Conservation (phyloP, 1,284 basidiomycete genomes). For the Porogramme epimiltina region DNA sequence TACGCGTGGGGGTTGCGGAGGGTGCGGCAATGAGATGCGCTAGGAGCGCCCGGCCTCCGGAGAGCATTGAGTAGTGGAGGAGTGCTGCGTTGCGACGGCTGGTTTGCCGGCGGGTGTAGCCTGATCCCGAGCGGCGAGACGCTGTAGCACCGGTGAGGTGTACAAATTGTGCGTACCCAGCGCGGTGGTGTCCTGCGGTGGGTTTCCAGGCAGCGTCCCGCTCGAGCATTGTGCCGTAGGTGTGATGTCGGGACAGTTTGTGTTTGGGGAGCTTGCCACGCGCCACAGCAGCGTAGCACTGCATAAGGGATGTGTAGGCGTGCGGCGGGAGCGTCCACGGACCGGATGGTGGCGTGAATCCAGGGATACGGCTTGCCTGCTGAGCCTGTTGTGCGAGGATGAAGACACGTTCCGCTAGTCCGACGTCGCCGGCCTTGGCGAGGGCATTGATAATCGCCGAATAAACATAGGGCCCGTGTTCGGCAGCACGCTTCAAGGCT, state of each 20-base stretch:
- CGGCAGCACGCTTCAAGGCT: conserved; percentile 43
- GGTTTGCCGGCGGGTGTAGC: conserved; percentile 16
- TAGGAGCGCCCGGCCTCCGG: conserved; percentile 36
- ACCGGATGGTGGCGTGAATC: conserved; percentile 24
- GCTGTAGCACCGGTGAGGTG: conserved; percentile 3
- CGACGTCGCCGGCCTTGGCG: conserved; percentile 53
- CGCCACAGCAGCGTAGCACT: conserved; percentile 57
- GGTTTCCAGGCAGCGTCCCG: conserved; percentile 20
- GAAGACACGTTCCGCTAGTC: conserved; percentile 67
- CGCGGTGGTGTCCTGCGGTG: conserved; percentile 22
- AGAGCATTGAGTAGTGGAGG: conserved; percentile 40
- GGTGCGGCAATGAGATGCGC: conserved; percentile 2
- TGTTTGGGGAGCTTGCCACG: conserved; percentile 27
- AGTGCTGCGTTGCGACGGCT: conserved; percentile 31
- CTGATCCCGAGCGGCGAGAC: background rate
- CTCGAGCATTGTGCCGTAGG: conserved; percentile 7
- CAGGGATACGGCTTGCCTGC: conserved; percentile 46
- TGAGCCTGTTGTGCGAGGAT: conserved; percentile 57
- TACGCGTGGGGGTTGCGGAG: background rate
- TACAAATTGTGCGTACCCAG: conserved; percentile 42
- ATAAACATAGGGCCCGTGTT: conserved; percentile 61
- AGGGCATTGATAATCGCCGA: conserved; percentile 61
- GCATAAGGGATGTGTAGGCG: conserved; percentile 73
- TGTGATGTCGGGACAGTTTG: conserved; percentile 2
- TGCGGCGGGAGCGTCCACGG: conserved; percentile 64